These are phyloP conservation scores for Candida hispaniensis DNA, from an alignment of 805 yeast species.

Conservation along the genomic window DNA sequence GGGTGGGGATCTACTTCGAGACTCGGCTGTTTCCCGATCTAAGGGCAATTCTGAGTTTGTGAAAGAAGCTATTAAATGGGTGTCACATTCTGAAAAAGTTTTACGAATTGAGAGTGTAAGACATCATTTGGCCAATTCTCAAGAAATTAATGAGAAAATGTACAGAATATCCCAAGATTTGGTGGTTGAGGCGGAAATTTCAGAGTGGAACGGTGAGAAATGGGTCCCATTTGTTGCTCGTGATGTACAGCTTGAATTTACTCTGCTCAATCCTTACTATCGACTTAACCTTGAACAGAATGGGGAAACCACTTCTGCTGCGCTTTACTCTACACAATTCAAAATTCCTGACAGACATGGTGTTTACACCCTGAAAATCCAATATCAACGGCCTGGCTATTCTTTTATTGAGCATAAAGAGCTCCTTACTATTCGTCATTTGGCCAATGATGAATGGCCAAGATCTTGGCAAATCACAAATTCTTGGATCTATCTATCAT, in stretches of 20 bases:
- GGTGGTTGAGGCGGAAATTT: conserved; percentile 37
- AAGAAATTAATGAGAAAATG: conserved; percentile 27
- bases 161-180: conserved; percentile 74
- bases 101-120: conserved; percentile 44
- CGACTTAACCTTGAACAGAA: conserved; percentile 51
- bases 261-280: conserved; percentile 91
- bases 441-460: conserved; percentile 90
- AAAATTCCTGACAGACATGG: conserved; percentile 93
- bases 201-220: conserved; percentile 36
- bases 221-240: conserved; percentile 60
- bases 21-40: conserved; percentile 27
- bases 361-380: conserved; percentile 74
- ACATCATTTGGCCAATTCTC: conserved; percentile 40
- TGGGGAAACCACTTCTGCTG: conserved; percentile 29
- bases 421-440: conserved; percentile 78
- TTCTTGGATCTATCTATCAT: conserved; percentile 80
- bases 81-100: conserved; percentile 56
- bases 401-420: conserved; percentile 53
- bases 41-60: conserved; percentile 32
- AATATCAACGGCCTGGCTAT: conserved; percentile 69
- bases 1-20: conserved; percentile 55
- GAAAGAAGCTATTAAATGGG: conserved; percentile 53
- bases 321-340: conserved; percentile 45
- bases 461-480: conserved; percentile 90
- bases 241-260: conserved; percentile 70